Base-by-base conservation (phyloP, 805 yeast species). In the Teunomyces pallodes region DNA sequence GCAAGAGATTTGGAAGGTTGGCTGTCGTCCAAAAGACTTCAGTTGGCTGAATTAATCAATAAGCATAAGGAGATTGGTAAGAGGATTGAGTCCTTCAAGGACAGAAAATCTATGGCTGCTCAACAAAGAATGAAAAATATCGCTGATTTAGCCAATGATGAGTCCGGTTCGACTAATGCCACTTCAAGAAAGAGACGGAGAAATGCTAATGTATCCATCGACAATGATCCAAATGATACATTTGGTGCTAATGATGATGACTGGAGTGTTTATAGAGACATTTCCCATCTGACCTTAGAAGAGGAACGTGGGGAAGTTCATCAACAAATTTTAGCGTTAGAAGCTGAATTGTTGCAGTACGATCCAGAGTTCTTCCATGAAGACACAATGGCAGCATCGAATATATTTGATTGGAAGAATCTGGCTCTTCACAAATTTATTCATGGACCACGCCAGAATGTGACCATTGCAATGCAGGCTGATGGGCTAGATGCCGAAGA, bases 221-320 rank as follows among this genome's bases (percentile, higher is more conserved):
- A 89, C 59, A 89, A 88, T 55, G 97, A 90, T 64, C 96, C 95
- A 12, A 89, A 83, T 58, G 98, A 92, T 66, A 88, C 91, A 0
- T 91, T 92, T 67, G 98, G 97, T 48, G 91, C 96, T 2, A 84
- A 90, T 59, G 98, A 92, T 62, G 96, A 87, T 47, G 99, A 94
- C 66, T 92, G 97, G 97, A 82, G 86, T 17, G 84, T 90, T 13
- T 92, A 92, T 63, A 79, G 94, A 57, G 94, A 89, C 60, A 86
- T 90, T 48, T 81, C 89, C 14, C 81, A 79, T 53, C 84, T 76
- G 13, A 85, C 84, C 24, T 88, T 90, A 55, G 90, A 86, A 50
- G 96, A 90, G 56, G 80, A 81, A 30, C 85, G 87, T 52, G 96
- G 86, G 49, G 88, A 82, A 46, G 91, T 86, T 51, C 82, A 83